A percentile compares a stretch with the other conserved stretches of the same genome.
Conservation (phyloP, 2,329 filamentous ascomycete genomes). For the Onygenales sp. region DNA sequence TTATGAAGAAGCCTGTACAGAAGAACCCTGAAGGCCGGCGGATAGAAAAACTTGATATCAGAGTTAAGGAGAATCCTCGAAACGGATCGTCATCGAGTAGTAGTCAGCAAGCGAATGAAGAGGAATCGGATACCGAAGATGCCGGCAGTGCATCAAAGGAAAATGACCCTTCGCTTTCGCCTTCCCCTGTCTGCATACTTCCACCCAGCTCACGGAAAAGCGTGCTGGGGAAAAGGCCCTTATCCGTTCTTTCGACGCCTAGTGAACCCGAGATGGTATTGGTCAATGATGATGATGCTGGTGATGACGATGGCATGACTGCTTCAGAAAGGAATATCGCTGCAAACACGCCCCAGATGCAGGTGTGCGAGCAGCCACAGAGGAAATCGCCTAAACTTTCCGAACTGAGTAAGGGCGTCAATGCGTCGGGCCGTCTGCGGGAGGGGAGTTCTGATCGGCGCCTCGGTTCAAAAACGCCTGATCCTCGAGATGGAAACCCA, state of each 20-base stretch:
- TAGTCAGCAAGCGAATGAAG: slow-evolving; percentile 15
- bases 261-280: slow-evolving; percentile 25
- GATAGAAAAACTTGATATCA: slow-evolving; percentile 9
- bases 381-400: slow-evolving; percentile 29
- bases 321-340: slow-evolving; percentile 34
- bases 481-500: neutral
- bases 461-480: no score
- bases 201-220: slow-evolving; percentile 29
- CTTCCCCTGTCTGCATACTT: slow-evolving; percentile 23
- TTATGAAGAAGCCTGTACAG: slow-evolving; percentile 22
- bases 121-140: slow-evolving; percentile 22
- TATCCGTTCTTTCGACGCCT: slow-evolving; percentile 31
- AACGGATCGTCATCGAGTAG: slow-evolving; percentile 1
- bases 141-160: slow-evolving; percentile 36
- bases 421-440: slow-evolving; percentile 6
- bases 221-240: slow-evolving; percentile 31
- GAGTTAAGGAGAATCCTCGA: slow-evolving; percentile 4
- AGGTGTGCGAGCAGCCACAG: slow-evolving; percentile 9
- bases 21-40: slow-evolving; percentile 3
- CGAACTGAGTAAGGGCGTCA: slow-evolving; percentile 16
- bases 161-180: slow-evolving; percentile 37
- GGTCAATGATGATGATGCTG: slow-evolving; percentile 20
- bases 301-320: slow-evolving; percentile 19
- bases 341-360: slow-evolving; percentile 11
- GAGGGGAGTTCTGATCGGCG: neutral